Evolutionary conservation across 441 rosid genomes (phyloP), one percentile per base, ranked within the genome.

Genomic region (Eutrema salsugineum): DNA sequence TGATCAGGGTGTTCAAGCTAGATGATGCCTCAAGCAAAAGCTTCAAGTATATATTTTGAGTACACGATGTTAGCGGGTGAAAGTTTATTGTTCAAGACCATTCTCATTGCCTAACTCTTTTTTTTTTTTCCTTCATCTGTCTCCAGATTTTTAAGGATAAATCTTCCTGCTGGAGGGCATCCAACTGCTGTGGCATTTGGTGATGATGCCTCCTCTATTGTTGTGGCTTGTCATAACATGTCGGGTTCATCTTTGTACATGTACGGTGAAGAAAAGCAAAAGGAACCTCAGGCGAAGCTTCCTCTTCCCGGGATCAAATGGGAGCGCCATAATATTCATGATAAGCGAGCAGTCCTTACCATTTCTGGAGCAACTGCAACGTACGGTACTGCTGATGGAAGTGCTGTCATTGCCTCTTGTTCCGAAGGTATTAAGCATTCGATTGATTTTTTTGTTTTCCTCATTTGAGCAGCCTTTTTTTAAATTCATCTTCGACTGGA

Each of bases 21-120:
- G 97, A 93, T 65, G 91, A 96, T 77, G 97, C 96, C 60, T 83
- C 91, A 10, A 96, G 93, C 81, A 96, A 90, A 88, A 91, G 98
- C 83, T 93, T 91, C 88, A 96, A 90, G 98, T 96, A 91, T 12
- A 24, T 24, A 24, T 40, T 32, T 47, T 17, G 24, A 35, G 3
- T 53, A 44, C 2, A 15, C 17, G 1, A 56, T 56, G 38, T 71
- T 32, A 57, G 38, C 48, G 1, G 3, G 35, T 75, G 50, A 17
- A 20, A 50, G 16, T 7, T 48, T 44, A 30, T 70, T 58, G 11
- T 39, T 3, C 32, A 33, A 35, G n/a, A 68, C 28, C n/a, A 24
- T 54, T 73, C 16, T 80, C 64, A 24, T 47, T 50, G 39, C 55
- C 28, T 38, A 5, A 6, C 17, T 39, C 27, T 17, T 17, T 68